phyloP scores from a whole-genome alignment of 495 filamentous ascomycete genomes.

The Penicillium canariense region DNA sequence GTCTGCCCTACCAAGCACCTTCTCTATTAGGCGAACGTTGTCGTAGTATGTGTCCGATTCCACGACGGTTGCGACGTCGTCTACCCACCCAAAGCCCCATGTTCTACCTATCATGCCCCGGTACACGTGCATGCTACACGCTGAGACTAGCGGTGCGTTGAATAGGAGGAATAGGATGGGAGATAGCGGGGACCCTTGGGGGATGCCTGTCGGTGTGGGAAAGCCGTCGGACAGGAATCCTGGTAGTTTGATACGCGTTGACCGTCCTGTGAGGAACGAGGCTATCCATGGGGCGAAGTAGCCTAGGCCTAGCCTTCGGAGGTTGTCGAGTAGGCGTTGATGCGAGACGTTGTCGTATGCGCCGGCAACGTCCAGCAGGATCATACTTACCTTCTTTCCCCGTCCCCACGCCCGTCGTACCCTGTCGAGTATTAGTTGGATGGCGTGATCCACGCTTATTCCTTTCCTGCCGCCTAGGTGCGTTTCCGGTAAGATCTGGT shows the following conservation, averaged over 20 bases:
- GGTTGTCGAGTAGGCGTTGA: constrained; percentile 21
- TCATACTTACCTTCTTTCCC: neutral
- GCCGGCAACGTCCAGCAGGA: constrained; percentile 24
- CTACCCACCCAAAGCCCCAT: too few species aligned
- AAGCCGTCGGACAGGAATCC: neutral
- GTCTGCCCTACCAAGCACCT: too few species aligned
- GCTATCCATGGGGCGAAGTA: neutral
- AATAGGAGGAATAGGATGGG: neutral
- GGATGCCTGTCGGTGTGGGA: neutral
- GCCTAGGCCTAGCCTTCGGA: constrained; percentile 7
- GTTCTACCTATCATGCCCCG: too few species aligned
- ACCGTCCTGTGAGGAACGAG: neutral
- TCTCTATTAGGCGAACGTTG: too few species aligned
- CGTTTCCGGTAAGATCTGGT: constrained; percentile 11
- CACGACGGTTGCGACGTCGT: too few species aligned
- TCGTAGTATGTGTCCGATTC: too few species aligned
- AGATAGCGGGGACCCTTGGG: neutral
- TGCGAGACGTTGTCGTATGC: constrained; percentile 34
- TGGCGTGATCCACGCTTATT: constrained; percentile 15
- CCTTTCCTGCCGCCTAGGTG: constrained; percentile 20
- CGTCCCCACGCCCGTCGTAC: constrained; percentile 22
- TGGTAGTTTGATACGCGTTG: constrained; percentile 2
- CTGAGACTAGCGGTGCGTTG: neutral
- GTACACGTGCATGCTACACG: too few species aligned
- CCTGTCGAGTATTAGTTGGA: constrained; percentile 18